These are phyloP conservation scores for Coriaria nepalensis DNA, from an alignment of 306 rosid genomes.

Conservation along the genomic window DNA sequence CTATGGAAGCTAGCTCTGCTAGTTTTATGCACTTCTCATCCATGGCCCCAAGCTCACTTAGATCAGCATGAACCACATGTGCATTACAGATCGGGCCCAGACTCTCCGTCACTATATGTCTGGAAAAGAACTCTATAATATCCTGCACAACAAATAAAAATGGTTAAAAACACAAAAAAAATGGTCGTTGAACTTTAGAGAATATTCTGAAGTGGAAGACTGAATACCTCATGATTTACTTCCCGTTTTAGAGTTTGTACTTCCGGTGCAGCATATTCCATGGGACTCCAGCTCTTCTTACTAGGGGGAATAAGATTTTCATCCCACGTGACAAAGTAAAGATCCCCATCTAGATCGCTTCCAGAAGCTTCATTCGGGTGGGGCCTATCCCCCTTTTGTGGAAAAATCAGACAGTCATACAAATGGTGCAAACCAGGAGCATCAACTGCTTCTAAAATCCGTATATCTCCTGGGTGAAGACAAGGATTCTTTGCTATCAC, in stretches of 20 bases:
- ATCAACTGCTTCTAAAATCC: constrained; percentile 84
- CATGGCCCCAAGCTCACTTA: constrained; percentile 53
- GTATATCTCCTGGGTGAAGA: constrained; percentile 86
- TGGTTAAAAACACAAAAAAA: constrained; percentile 1
- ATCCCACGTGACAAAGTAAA: constrained; percentile 92
- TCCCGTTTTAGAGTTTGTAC: constrained; percentile 15
- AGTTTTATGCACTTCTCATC: constrained; percentile 47
- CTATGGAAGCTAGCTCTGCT: constrained; percentile 76
- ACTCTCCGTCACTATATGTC: constrained; percentile 60
- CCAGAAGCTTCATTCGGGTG: constrained; percentile 94
- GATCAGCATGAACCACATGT: constrained; percentile 92
- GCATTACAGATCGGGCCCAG: constrained; percentile 79
- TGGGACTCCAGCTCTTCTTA: constrained; percentile 67
- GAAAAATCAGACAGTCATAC: constrained; percentile 77
- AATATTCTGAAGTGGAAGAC: constrained; percentile 3
- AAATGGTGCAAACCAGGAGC: constrained; percentile 57
- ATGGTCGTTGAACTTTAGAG: constrained; percentile 7
- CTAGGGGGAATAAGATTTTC: constrained; percentile 70
- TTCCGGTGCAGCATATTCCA: constrained; percentile 47
- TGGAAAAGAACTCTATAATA: constrained; percentile 44
- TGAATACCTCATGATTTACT: constrained; percentile 32
- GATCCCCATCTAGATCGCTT: constrained; percentile 91
- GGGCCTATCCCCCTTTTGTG: constrained; percentile 83
- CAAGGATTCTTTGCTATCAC: constrained; percentile 82
- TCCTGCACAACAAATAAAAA: constrained; percentile 40